phyloP scores from a whole-genome alignment of 495 filamentous ascomycete species.

The Aspergillus steynii region DNA sequence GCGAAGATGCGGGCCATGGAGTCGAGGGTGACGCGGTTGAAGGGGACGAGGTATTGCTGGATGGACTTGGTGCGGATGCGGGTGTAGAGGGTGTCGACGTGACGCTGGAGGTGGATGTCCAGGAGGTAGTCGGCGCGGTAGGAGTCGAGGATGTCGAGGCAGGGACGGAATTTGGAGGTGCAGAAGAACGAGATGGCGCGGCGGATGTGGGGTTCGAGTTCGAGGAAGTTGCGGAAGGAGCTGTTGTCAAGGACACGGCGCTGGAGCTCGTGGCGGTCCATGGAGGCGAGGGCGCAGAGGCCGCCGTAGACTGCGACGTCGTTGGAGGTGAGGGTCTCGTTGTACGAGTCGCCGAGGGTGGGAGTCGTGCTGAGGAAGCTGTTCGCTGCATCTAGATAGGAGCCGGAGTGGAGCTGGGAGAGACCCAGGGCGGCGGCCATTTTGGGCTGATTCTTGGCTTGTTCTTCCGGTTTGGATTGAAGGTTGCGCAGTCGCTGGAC shows the following conservation, averaged over 20 bases:
- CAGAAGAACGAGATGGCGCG: slow-evolving; percentile 87
- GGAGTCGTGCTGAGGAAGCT: slow-evolving; percentile 63
- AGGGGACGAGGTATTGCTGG: slow-evolving; percentile 83
- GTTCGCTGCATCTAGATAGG: slow-evolving; percentile 71
- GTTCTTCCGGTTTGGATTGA: slow-evolving; percentile 59
- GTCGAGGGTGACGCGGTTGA: slow-evolving; percentile 70
- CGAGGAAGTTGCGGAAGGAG: slow-evolving; percentile 82
- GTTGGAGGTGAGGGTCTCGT: slow-evolving; percentile 75
- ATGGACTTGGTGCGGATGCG: slow-evolving; percentile 86
- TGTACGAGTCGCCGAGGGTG: slow-evolving; percentile 57
- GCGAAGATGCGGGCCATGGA: slow-evolving; percentile 68
- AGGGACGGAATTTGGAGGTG: slow-evolving; percentile 80
- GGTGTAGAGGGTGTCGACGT: slow-evolving; percentile 67
- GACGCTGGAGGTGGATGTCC: slow-evolving; percentile 81
- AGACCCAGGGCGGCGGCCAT: slow-evolving; percentile 69
- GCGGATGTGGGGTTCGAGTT: slow-evolving; percentile 91
- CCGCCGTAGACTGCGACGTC: slow-evolving; percentile 93
- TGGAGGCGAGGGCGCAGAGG: slow-evolving; percentile 84
- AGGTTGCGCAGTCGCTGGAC: slow-evolving; percentile 63
- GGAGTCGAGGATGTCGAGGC: slow-evolving; percentile 76
- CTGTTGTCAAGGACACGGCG: slow-evolving; percentile 72
- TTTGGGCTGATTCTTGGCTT: slow-evolving; percentile 62
- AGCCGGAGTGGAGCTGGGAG: slow-evolving; percentile 62
- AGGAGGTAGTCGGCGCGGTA: slow-evolving; percentile 85
- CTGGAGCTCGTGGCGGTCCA: slow-evolving; percentile 78